Percentiles rank a stretch among this genome's conserved stretches.
Conservation (phyloP, 805 yeast genomes). For the Saturnispora mendoncae region DNA sequence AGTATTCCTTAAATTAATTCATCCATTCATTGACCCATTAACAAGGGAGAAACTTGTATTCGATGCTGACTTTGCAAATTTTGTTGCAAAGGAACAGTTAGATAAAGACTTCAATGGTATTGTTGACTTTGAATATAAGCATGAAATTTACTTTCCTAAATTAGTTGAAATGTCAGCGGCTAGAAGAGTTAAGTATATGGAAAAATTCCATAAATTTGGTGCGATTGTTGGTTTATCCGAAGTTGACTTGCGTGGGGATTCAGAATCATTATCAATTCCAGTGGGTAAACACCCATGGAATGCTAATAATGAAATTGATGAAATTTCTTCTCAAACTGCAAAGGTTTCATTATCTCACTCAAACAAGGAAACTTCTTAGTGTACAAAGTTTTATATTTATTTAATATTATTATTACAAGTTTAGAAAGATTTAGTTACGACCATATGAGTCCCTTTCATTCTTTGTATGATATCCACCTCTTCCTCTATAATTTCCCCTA, state of each 20-base stretch:
- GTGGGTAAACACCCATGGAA: conserved; percentile 26
- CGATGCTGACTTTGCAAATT: conserved; percentile 79
- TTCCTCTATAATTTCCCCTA: background rate
- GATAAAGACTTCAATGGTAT: conserved; percentile 80
- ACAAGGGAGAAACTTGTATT: conserved; percentile 90
- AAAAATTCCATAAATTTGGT: conserved; percentile 67
- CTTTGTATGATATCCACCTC: too few relatives aligned
- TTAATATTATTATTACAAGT: too few relatives aligned
- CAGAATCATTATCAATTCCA: conserved; percentile 21
- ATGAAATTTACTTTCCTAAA: conserved; percentile 69
- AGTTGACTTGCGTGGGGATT: conserved; percentile 52
- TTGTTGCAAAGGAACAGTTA: conserved; percentile 73
- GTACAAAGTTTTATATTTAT: too few relatives aligned
- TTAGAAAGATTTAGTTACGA: background rate
- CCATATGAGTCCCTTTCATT: too few relatives aligned
- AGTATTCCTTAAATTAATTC: conserved; percentile 83
- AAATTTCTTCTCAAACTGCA: background rate
- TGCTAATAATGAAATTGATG: conserved; percentile 2
- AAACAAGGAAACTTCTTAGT: too few relatives aligned
- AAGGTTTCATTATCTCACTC: conserved; percentile 1
- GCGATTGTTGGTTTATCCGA: conserved; percentile 73
- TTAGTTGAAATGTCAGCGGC: conserved; percentile 51
- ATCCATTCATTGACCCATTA: conserved; percentile 93
- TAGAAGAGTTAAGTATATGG: conserved; percentile 55
- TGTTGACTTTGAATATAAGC: conserved; percentile 77